Percentiles rank a stretch among this genome's conserved stretches.
These are phyloP conservation scores for Penicillium sp. DNA, from an alignment of 2,329 filamentous ascomycete species.

Conservation along the genomic window DNA sequence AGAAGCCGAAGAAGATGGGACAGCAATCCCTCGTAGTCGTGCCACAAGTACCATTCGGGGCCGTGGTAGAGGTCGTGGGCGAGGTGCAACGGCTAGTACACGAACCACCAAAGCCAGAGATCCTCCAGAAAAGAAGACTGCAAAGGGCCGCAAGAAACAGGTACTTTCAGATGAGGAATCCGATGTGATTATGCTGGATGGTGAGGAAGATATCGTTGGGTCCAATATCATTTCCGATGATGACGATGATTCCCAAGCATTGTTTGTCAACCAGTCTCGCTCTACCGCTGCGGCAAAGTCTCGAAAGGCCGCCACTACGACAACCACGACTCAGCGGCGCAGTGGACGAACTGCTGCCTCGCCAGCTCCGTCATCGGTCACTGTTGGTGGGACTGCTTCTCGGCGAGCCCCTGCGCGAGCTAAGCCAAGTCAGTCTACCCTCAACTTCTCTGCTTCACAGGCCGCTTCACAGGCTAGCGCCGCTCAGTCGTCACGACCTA, in stretches of 20 bases:
- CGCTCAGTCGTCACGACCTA: constrained; percentile 29
- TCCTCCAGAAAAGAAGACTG: constrained; percentile 26
- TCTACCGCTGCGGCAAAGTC: constrained; percentile 26
- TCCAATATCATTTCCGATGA: constrained; percentile 31
- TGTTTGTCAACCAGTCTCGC: constrained; percentile 43
- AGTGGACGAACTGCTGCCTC: constrained; percentile 30
- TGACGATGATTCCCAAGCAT: constrained; percentile 39
- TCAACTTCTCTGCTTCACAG: constrained; percentile 45
- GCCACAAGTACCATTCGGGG: constrained; percentile 46
- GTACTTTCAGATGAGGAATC: constrained; percentile 41
- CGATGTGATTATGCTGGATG: constrained; percentile 42
- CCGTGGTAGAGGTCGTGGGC: constrained; percentile 47
- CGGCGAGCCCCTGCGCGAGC: constrained; percentile 27
- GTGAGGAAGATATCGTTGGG: constrained; percentile 29
- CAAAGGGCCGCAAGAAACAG: constrained; percentile 31
- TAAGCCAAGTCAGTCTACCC: constrained; percentile 40
- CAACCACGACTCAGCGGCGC: constrained; percentile 25
- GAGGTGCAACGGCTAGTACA: constrained; percentile 43
- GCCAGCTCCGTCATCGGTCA: constrained; percentile 36
- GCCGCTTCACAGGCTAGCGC: constrained; percentile 38
- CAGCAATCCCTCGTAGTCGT: constrained; percentile 30
- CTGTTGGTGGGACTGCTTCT: constrained; percentile 27
- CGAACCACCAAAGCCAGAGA: constrained; percentile 33
- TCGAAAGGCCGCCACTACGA: constrained; percentile 24
- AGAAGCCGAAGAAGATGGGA: constrained; percentile 50